phyloP scores from a whole-genome alignment of 2,329 filamentous ascomycete genomes.

The Pseudogymnoascus sp. region DNA sequence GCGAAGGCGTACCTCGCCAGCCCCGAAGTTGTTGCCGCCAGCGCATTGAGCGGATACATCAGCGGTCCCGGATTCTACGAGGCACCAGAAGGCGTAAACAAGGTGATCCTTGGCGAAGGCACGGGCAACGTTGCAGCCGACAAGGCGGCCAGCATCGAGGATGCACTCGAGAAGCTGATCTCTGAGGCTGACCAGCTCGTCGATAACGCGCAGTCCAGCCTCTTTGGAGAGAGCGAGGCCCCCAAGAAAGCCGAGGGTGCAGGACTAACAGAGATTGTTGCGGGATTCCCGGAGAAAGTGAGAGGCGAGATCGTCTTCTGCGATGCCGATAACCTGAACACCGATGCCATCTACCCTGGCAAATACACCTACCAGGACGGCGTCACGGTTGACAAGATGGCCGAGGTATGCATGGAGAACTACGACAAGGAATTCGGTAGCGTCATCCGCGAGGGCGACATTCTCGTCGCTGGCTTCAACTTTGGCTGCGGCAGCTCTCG shows the following conservation, averaged over 20 bases:
- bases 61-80: constrained; percentile 72
- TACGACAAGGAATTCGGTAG: constrained; percentile 67
- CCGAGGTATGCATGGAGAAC: constrained; percentile 86
- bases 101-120: constrained; percentile 64
- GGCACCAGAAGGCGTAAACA: constrained; percentile 57
- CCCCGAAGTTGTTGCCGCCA: constrained; percentile 87
- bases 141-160: constrained; percentile 56
- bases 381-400: constrained; percentile 70
- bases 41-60: constrained; percentile 65
- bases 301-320: constrained; percentile 82
- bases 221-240: constrained; percentile 21
- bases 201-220: constrained; percentile 28
- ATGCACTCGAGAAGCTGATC: constrained; percentile 65
- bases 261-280: constrained; percentile 59
- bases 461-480: constrained; percentile 80
- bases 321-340: constrained; percentile 82
- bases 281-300: constrained; percentile 78
- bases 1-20: constrained; percentile 81
- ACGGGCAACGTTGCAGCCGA: constrained; percentile 57
- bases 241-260: constrained; percentile 30
- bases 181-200: constrained; percentile 54
- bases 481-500: constrained; percentile 77
- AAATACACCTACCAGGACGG: constrained; percentile 91
- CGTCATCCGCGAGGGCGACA: constrained; percentile 61
- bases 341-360: constrained; percentile 83